Conservation (phyloP, 2,329 filamentous ascomycete genomes). For the Huntiella moniliformis region DNA sequence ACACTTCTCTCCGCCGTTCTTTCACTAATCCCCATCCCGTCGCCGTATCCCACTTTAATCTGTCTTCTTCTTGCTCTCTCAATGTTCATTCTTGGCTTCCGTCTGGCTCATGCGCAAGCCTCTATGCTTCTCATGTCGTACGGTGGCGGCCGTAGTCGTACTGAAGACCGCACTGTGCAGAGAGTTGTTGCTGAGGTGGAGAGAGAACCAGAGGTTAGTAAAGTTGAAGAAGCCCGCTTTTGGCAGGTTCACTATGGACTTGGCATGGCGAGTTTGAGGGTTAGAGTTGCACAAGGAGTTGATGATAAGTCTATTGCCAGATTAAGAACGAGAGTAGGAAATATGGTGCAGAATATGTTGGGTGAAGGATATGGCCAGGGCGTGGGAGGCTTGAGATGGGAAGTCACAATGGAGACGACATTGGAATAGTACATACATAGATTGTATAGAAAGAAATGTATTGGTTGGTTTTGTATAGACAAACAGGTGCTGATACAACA, state of each 20-base stretch:
- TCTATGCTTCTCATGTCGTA: slow-evolving; percentile 96
- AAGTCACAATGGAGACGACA: slow-evolving; percentile 71
- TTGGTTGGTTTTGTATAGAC: too few species aligned
- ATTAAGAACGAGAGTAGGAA: slow-evolving; percentile 56
- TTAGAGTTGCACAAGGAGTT: slow-evolving; percentile 45
- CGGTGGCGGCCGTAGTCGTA: slow-evolving; percentile 13
- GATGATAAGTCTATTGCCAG: slow-evolving; percentile 55
- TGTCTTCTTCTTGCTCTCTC: slow-evolving; percentile 64
- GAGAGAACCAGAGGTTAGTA: slow-evolving; percentile 53
- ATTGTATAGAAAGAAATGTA: too few species aligned
- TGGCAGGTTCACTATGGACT: slow-evolving; percentile 98
- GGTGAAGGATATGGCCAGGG: slow-evolving; percentile 75
- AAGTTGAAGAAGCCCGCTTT: slow-evolving; percentile 79
- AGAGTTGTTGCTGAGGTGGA: slow-evolving; percentile 74
- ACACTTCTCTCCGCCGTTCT: slow-evolving; percentile 73
- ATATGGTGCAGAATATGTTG: slow-evolving; percentile 65
- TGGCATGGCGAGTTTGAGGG: slow-evolving; percentile 83
- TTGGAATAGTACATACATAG: slow-evolving; percentile 14
- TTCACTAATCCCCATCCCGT: slow-evolving; percentile 37
- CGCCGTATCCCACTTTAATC: slow-evolving; percentile 53
- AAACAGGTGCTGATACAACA: not conserved
- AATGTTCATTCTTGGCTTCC: slow-evolving; percentile 76
- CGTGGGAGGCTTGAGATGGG: slow-evolving; percentile 63
- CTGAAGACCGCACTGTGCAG: slow-evolving; percentile 32
- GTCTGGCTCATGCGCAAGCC: slow-evolving; percentile 69